Conservation (phyloP, 2,329 filamentous ascomycete genomes). For the Alternaria sp. region DNA sequence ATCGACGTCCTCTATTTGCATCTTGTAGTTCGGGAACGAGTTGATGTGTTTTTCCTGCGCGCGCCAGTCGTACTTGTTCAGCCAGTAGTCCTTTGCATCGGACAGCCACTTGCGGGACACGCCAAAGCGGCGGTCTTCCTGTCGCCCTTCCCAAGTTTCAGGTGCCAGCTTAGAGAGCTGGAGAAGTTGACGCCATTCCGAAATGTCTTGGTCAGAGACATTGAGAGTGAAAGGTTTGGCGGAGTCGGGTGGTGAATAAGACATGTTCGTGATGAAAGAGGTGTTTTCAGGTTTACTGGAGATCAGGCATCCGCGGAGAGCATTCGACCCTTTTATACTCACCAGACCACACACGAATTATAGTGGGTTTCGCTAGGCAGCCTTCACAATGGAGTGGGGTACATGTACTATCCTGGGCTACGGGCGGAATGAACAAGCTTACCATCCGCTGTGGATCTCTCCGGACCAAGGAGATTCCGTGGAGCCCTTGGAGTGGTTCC, state of each 20-base stretch:
- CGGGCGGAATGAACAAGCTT: background rate
- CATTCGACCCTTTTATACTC: background rate
- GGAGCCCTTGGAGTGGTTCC: background rate
- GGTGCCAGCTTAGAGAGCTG: conserved; percentile 43
- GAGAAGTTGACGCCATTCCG: conserved; percentile 47
- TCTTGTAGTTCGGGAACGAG: conserved; percentile 59
- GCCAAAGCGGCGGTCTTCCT: conserved; percentile 35
- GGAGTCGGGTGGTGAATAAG: conserved; percentile 39
- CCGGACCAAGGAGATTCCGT: background rate
- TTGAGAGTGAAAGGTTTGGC: conserved; percentile 43
- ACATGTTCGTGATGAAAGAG: conserved; percentile 24
- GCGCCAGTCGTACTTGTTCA: conserved; percentile 48
- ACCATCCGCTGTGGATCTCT: background rate
- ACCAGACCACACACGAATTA: background rate
- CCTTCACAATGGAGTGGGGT: background rate
- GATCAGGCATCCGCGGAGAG: background rate
- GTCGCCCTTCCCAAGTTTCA: conserved; percentile 35
- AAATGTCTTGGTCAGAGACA: conserved; percentile 40
- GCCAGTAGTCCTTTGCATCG: conserved; percentile 47
- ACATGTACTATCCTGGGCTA: background rate
- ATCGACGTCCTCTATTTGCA: conserved; percentile 51
- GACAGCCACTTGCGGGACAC: conserved; percentile 45
- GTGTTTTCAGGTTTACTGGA: background rate
- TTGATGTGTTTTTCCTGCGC: conserved; percentile 55
- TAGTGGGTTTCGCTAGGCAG: background rate